These are phyloP conservation scores for Xylaria palmicola DNA, from an alignment of 495 filamentous ascomycete species.

Conservation along the genomic window DNA sequence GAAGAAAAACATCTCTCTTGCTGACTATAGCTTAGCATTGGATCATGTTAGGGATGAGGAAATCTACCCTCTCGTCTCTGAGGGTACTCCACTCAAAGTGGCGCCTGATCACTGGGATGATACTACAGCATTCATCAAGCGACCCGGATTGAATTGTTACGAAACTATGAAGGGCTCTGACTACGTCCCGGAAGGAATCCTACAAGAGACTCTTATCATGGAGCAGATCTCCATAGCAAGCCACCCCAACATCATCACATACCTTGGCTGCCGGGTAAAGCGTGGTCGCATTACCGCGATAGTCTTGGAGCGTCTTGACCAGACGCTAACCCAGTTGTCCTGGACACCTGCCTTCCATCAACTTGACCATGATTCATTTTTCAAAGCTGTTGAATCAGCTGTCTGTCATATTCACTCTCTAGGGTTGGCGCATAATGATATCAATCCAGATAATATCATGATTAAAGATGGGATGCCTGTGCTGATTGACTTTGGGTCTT, in stretches of 20 bases:
- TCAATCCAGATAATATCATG: conserved; percentile 35
- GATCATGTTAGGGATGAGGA: conserved; percentile 18
- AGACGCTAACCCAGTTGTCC: conserved; percentile 20
- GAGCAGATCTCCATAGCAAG: conserved; percentile 12
- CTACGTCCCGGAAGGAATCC: conserved; percentile 3
- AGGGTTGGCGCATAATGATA: conserved; percentile 41
- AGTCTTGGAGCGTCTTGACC: conserved; percentile 34
- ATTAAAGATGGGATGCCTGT: conserved; percentile 22
- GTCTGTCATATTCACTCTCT: conserved; percentile 33
- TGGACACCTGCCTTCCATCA: background rate
- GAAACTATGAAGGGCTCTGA: conserved; percentile 16
- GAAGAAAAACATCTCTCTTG: conserved; percentile 15
- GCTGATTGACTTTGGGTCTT: conserved; percentile 34
- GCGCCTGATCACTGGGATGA: conserved; percentile 19
- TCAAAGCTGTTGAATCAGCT: conserved; percentile 25
- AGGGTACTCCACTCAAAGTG: conserved; percentile 8
- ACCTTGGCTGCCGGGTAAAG: conserved; percentile 22
- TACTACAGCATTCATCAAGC: conserved; percentile 15
- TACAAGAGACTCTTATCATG: conserved; percentile 21
- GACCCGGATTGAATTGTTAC: conserved; percentile 20
- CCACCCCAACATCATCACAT: conserved; percentile 14
- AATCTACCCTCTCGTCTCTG: conserved; percentile 18
- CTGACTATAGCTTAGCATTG: conserved; percentile 16
- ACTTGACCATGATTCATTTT: background rate
- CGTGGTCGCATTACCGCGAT: conserved; percentile 34